A percentile compares a stretch with the other conserved stretches of the same genome.
Evolutionary conservation across 192 early-diverging fungal species (phyloP).

Genomic region (Podila clonocystis): DNA sequence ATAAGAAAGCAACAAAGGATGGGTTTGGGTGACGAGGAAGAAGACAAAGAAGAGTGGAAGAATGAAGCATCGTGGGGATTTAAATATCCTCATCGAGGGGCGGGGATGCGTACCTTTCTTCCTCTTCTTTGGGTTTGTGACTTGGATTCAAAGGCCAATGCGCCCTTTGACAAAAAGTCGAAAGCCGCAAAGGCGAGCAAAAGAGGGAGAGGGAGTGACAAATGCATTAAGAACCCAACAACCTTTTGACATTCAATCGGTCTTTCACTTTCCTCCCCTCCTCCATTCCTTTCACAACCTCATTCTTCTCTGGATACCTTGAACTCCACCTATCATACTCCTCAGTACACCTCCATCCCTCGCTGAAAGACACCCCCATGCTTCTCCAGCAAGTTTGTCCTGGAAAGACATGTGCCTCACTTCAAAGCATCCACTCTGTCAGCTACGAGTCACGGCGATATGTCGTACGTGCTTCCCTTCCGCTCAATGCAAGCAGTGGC

Average conservation of each 20-base stretch:
- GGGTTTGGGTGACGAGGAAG: background rate
- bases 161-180: too few relatives aligned
- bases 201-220: background rate
- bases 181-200: too few relatives aligned
- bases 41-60: background rate
- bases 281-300: background rate
- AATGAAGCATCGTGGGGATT: background rate
- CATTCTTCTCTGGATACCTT: background rate
- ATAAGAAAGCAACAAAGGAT: background rate
- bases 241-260: background rate
- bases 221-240: background rate
- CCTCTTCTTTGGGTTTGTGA: too few relatives aligned
- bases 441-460: constrained; percentile 53
- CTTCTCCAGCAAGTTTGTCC: constrained; percentile 65
- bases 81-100: too few relatives aligned
- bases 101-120: too few relatives aligned
- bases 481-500: background rate
- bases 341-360: background rate
- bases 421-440: constrained; percentile 56
- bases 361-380: constrained; percentile 39
- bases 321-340: background rate
- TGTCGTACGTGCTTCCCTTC: constrained; percentile 51
- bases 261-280: background rate
- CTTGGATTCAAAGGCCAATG: too few relatives aligned
- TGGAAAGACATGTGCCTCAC: constrained; percentile 59